Evolutionary conservation across 192 early-diverging fungal genomes (phyloP), one percentile per base, ranked within the genome.

Genomic region (Umbelopsis sp.): DNA sequence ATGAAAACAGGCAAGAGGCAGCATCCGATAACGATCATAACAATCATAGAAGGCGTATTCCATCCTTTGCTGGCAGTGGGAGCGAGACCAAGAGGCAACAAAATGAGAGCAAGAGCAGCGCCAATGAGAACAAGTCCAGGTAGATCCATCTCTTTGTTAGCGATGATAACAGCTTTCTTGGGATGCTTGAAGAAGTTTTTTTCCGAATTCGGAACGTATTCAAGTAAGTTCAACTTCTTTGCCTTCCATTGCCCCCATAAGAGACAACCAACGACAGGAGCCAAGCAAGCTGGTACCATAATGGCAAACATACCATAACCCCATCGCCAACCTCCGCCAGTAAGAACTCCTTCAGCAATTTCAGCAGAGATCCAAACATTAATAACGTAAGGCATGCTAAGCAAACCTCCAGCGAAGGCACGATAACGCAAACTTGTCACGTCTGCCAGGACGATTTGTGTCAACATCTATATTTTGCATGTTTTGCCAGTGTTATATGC

Each of bases 81-180:
- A n/a, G 68, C 73, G 31, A 74, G 67, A 22, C 69, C 73, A 17
- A 74, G 51, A n/a, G 73, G 73, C 31, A 74, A 69, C 2, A 74
- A 43, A 31, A 74, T 65, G 41, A 74, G 69, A 43, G 45, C 44
- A 1, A 74, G 34, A 34, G 53, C 59, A 17, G 53, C 73, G 32
- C 45, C 73, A 7, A 74, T 41, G 26, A 74, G 45, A 8, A 74
- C 25, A 17, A 51, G 50, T n/a, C 73, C 73, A 7, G 69, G 38
- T 32, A 65, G 32, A 34, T 66, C 34, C 26, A 65, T 53, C 17
- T 66, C 71, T 16, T 72, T 66, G 25, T 65, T 50, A 26, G 59
- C 53, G 21, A 72, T 26, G 12, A 25, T 2, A 4, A 54, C 25
- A 54, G 52, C 52, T 2, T 54, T 54, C n/a, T 25, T 4, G 25